Conservation (phyloP, 2,329 filamentous ascomycete species). For the Paecilomyces fulvus region DNA sequence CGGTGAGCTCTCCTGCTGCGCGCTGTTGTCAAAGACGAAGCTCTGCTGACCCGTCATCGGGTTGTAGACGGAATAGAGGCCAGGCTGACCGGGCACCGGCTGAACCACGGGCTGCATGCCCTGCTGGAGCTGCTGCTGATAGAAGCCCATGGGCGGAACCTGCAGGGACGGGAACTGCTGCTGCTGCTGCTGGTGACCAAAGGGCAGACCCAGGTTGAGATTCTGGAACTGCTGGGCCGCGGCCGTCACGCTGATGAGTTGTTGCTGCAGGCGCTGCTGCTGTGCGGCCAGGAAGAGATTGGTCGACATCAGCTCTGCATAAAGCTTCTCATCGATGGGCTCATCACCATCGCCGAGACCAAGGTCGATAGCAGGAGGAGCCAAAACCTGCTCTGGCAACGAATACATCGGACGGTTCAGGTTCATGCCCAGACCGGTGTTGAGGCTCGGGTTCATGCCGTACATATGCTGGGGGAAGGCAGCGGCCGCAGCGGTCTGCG, state of each 20-base stretch:
- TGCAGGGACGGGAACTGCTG: conserved; percentile 45
- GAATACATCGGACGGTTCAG: conserved; percentile 54
- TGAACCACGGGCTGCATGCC: conserved; percentile 56
- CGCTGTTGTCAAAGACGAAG: conserved; percentile 65
- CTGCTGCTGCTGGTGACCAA: conserved; percentile 40
- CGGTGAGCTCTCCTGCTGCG: conserved; percentile 38
- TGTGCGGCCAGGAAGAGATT: conserved; percentile 90
- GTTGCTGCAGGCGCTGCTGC: conserved; percentile 90
- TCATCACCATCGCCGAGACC: conserved; percentile 49
- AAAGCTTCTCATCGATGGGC: conserved; percentile 74
- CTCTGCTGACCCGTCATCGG: conserved; percentile 75
- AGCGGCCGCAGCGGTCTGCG: conserved; percentile 52
- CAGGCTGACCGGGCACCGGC: conserved; percentile 60
- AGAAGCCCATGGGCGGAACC: conserved; percentile 49
- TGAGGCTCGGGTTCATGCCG: conserved; percentile 19
- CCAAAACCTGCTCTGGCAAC: conserved; percentile 63
- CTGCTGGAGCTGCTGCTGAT: conserved; percentile 59
- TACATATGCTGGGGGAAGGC: conserved; percentile 42
- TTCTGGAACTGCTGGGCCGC: conserved; percentile 76
- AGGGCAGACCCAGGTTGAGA: conserved; percentile 54
- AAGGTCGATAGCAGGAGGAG: conserved; percentile 69
- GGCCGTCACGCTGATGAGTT: conserved; percentile 74
- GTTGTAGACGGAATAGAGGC: conserved; percentile 76
- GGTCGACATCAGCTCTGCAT: conserved; percentile 81
- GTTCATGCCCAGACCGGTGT: conserved; percentile 26